Percentiles rank a stretch among this genome's conserved stretches.
Evolutionary conservation across 306 rosid genomes (phyloP).

Genomic region (Malus domestica): DNA sequence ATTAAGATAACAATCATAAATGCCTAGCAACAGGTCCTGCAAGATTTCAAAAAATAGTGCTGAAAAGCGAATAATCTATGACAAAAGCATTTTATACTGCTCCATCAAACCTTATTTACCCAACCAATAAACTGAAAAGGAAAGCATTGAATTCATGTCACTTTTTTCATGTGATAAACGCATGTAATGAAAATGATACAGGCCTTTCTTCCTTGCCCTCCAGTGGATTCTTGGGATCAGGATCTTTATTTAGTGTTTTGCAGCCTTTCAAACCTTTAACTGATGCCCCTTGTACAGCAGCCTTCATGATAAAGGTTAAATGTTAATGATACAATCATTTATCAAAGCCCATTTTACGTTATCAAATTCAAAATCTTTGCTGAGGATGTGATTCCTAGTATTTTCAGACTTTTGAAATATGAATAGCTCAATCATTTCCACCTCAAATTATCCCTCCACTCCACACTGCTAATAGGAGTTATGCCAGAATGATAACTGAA

Average conservation of each 20-base stretch:
- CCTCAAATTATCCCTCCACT: background rate
- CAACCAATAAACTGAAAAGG: slow-evolving; percentile 10
- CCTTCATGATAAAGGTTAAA: slow-evolving; percentile 41
- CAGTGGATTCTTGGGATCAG: slow-evolving; percentile 79
- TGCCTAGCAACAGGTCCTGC: background rate
- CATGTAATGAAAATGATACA: slow-evolving; percentile 14
- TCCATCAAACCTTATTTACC: background rate
- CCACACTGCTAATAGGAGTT: background rate
- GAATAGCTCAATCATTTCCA: background rate
- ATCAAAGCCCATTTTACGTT: background rate
- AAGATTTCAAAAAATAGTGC: background rate
- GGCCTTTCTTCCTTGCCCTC: slow-evolving; percentile 91
- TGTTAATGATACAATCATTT: slow-evolving; percentile 3
- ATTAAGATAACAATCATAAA: slow-evolving; percentile 8
- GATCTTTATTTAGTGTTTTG: slow-evolving; percentile 77
- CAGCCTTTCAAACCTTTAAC: slow-evolving; percentile 80
- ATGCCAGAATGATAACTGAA: background rate
- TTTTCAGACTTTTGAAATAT: background rate
- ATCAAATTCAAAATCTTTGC: background rate
- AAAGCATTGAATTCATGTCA: slow-evolving; percentile 7
- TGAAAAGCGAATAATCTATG: background rate
- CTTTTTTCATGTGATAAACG: background rate
- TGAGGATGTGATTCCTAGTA: background rate
- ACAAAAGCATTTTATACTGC: background rate
- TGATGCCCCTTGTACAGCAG: slow-evolving; percentile 64